Evolutionary conservation across 2,329 filamentous ascomycete species (phyloP), one percentile per base, ranked within the genome.

Genomic region (Colletotrichum spaethianum): DNA sequence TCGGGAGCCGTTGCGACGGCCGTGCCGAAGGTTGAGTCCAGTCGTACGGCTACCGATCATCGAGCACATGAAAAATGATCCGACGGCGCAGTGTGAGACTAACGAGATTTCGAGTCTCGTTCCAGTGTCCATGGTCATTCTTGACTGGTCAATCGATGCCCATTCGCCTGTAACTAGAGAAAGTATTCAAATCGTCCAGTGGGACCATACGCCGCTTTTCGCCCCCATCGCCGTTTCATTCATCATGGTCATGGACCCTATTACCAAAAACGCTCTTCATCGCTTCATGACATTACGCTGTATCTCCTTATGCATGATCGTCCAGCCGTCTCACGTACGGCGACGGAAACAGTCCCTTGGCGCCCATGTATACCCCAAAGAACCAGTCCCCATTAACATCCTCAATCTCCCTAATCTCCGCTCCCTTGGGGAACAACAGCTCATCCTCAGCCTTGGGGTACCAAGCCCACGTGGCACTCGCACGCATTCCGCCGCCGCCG

Each of bases 301-400:
- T 28, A 18, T 28, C 2, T 14, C 14, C 3, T 23, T 69, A 63
- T 44, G 36, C 31, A 69, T 70, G 46, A 44, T 67, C 42, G 55
- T 74, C 75, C 50, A 89, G 74, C 36, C 91, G 78, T 75, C 84
- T 85, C 33, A 95, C 93, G 86, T 96, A 96, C 9, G 90, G 89
- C 8, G 92, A 91, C 5, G 95, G 95, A 79, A 98, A 97, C 75
- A 98, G 77, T 0, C 94, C 95, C 76, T 90, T 91, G 31, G 83
- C 85, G 0, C 94, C 95, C 83, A 94, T 95, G 85, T 97, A 98
- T 36, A 91, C 91, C 0, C 96, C 96, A 83, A 92, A 93, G 78
- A 89, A 95, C 95, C 95, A 98, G 80, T 98, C 95, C 23, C 92
- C 93, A 80, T 98, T 98, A 59, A 97, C 90, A 80, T 96, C 93